A percentile compares a stretch with the other conserved stretches of the same genome.
Conservation (phyloP, 495 filamentous ascomycete genomes). For the Wilcoxina mikolae region DNA sequence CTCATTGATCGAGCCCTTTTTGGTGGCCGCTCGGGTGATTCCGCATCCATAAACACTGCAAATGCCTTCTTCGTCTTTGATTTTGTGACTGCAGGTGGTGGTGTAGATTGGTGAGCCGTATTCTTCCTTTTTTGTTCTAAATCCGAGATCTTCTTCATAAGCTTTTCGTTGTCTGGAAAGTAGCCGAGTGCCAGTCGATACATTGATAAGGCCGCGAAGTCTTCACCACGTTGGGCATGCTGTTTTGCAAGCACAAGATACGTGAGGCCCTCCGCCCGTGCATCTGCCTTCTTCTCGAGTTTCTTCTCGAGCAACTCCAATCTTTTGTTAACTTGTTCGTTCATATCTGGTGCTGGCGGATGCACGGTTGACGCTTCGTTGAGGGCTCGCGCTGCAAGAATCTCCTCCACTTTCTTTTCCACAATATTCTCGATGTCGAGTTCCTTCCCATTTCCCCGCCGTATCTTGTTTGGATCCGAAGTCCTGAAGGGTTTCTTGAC, state of each 20-base stretch:
- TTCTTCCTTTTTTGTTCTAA: constrained; percentile 42
- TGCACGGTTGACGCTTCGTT: constrained; percentile 18
- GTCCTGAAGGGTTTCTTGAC: constrained; percentile 19
- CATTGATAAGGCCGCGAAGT: constrained; percentile 64
- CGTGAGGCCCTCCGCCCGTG: constrained; percentile 62
- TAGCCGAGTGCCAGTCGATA: constrained; percentile 70
- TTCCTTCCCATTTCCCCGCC: constrained; percentile 20
- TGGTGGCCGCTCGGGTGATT: background rate
- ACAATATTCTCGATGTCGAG: constrained; percentile 77
- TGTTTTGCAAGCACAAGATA: constrained; percentile 84
- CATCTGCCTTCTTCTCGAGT: constrained; percentile 61
- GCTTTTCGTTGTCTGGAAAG: constrained; percentile 76
- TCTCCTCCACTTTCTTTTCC: constrained; percentile 76
- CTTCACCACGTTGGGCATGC: constrained; percentile 68
- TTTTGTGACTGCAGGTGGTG: background rate
- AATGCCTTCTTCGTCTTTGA: constrained; percentile 19
- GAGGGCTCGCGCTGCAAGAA: constrained; percentile 56
- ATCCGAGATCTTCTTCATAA: constrained; percentile 58
- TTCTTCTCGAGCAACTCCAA: constrained; percentile 72
- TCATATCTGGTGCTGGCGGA: constrained; percentile 36
- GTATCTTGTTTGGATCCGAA: constrained; percentile 1
- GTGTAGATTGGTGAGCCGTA: background rate
- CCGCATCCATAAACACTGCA: constrained; percentile 18
- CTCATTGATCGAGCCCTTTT: constrained; percentile 13
- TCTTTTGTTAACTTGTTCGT: constrained; percentile 61